Percentiles rank a stretch among this genome's conserved stretches.
Conservation (phyloP, 345 rosid species). For the Erodium maritimum region DNA sequence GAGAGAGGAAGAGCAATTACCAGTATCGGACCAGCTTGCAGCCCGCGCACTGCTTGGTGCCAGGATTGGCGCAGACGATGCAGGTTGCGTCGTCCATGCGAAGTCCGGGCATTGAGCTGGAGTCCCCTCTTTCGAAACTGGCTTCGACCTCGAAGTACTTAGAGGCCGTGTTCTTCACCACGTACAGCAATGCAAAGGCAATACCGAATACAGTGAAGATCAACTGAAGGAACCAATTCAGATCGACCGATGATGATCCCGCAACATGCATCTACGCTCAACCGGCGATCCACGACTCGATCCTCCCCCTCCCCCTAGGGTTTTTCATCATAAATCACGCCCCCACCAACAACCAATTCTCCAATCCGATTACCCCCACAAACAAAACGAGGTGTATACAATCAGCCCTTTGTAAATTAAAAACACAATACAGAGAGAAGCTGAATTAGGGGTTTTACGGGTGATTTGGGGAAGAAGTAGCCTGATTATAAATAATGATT, state of each 20-base stretch:
- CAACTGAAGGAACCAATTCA: slow-evolving; percentile 57
- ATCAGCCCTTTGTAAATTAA: too few relatives aligned
- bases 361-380: background rate
- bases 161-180: slow-evolving; percentile 65
- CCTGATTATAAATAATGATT: too few relatives aligned
- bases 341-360: too few relatives aligned
- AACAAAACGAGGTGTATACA: too few relatives aligned
- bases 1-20: slow-evolving; percentile 11
- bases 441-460: too few relatives aligned
- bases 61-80: slow-evolving; percentile 23
- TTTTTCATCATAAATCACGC: slow-evolving; percentile 1
- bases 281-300: background rate
- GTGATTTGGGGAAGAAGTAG: too few relatives aligned
- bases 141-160: slow-evolving; percentile 85
- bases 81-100: slow-evolving; percentile 13
- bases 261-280: slow-evolving; percentile 62
- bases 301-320: slow-evolving; percentile 5
- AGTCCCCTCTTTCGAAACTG: slow-evolving; percentile 34
- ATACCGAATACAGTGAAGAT: slow-evolving; percentile 40
- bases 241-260: slow-evolving; percentile 50
- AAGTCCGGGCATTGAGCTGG: slow-evolving; percentile 5
- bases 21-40: slow-evolving; percentile 53
- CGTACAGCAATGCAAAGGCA: slow-evolving; percentile 42
- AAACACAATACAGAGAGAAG: too few relatives aligned
- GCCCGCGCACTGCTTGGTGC: slow-evolving; percentile 34